Base-by-base conservation (phyloP, 495 filamentous ascomycete species). In the Hyaloscypha bicolor region DNA sequence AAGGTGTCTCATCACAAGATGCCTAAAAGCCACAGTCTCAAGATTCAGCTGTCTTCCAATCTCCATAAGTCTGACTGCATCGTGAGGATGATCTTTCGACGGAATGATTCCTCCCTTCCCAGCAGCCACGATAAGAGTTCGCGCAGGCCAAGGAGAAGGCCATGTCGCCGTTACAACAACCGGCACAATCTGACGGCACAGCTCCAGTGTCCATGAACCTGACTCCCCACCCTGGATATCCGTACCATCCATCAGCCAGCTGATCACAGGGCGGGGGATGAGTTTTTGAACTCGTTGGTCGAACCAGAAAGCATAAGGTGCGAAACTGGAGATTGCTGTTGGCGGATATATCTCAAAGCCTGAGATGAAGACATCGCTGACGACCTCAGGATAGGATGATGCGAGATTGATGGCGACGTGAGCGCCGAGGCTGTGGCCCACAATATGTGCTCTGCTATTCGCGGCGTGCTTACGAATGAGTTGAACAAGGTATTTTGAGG, bases 371-470 rank as follows among this genome's bases (percentile, higher is more conserved):
- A 57, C 51, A 21, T 25, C 30, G 51, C 56, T 55, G 2, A 64
- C 32, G 31, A 64, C 14, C 6, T 64, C 31, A 2, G 62, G 62
- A 22, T 64, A 31, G 9, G 31, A 6, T 4, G 31, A 21, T 57
- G 35, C 52, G 11, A 64, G 62, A 37, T 64, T 30, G 35, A 64
- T 37, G 9, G 62, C 51, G 9, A 64, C 33, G 52, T 57, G 48
- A 35, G 62, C 62, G 4, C 62, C 62, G 5, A 64, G 62, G 11
- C 39, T 52, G 51, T 66, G 64, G 52, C 62, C 62, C 16, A 64
- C 25, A 31, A 64, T 29, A 25, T 64, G 30, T 57, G 51, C 62
- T n/a, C n/a, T 55, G 16, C 62, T 29, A 30, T 64, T 57, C 1
- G 5, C 9, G 25, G 29, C 62, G 21, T 64, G 52, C 21, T 64